Evolutionary conservation across 2,329 filamentous ascomycete species (phyloP).

Genomic region (Cladophialophora yegresii): DNA sequence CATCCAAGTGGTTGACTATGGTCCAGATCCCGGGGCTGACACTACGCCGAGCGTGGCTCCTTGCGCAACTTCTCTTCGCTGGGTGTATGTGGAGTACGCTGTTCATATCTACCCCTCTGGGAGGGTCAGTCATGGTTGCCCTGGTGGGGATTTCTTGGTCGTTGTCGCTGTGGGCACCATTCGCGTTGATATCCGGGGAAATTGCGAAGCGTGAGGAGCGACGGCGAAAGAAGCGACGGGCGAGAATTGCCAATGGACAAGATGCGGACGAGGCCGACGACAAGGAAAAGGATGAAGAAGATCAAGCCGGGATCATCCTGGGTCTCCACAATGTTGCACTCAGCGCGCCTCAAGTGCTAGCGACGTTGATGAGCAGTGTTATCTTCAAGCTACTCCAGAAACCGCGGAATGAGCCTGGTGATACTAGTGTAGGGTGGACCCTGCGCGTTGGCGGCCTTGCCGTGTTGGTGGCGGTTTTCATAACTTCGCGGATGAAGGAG

Average conservation of each 20-base stretch:
- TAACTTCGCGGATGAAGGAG: slow-evolving; percentile 36
- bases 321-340: slow-evolving; percentile 96
- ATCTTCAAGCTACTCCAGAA: slow-evolving; percentile 88
- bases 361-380: slow-evolving; percentile 77
- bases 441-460: slow-evolving; percentile 79
- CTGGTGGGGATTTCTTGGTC: slow-evolving; percentile 90
- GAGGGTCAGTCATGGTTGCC: slow-evolving; percentile 75
- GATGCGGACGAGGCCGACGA: slow-evolving; percentile 37
- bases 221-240: slow-evolving; percentile 51
- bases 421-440: slow-evolving; percentile 84
- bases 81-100: slow-evolving; percentile 77
- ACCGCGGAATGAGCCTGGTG: slow-evolving; percentile 77
- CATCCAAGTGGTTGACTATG: slow-evolving; percentile 50
- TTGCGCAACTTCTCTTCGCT: slow-evolving; percentile 81
- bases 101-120: slow-evolving; percentile 69
- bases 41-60: slow-evolving; percentile 82
- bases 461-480: slow-evolving; percentile 70
- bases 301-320: slow-evolving; percentile 85
- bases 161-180: slow-evolving; percentile 89
- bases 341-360: slow-evolving; percentile 85
- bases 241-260: slow-evolving; percentile 38
- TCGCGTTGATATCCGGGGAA: slow-evolving; percentile 90
- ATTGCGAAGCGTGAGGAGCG: slow-evolving; percentile 77
- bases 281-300: slow-evolving; percentile 53
- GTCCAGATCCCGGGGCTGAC: slow-evolving; percentile 81